phyloP scores from a whole-genome alignment of 768 basidiomycete genomes.

The Holtermanniella nyarrowii region DNA sequence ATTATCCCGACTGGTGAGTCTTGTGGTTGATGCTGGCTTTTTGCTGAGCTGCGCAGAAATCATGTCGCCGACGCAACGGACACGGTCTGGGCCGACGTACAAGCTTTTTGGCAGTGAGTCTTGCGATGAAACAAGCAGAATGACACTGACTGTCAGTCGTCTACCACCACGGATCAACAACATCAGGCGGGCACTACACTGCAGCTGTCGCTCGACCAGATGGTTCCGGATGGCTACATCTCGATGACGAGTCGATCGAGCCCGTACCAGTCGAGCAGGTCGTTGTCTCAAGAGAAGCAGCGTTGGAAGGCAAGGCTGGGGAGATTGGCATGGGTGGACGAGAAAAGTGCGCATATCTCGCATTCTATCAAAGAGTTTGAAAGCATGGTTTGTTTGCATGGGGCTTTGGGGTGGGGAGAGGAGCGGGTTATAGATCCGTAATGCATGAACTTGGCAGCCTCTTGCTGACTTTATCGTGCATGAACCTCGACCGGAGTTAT shows the following conservation, averaged over 20 bases:
- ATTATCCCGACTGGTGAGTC: constrained; percentile 59
- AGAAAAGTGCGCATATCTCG: constrained; percentile 72
- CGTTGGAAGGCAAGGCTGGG: constrained; percentile 42
- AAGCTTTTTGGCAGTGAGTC: constrained; percentile 70
- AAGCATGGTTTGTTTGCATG: too few relatives aligned
- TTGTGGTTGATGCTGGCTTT: not conserved
- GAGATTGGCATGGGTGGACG: constrained; percentile 43
- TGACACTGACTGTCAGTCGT: constrained; percentile 51
- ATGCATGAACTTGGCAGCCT: too few relatives aligned
- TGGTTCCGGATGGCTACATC: constrained; percentile 70
- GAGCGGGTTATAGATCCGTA: too few relatives aligned
- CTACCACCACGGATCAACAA: constrained; percentile 86
- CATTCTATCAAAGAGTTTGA: constrained; percentile 64
- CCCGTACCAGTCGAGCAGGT: constrained; percentile 50
- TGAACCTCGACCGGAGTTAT: too few relatives aligned
- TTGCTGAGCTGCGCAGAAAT: constrained; percentile 45
- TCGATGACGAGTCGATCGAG: constrained; percentile 83
- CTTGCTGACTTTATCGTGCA: too few relatives aligned
- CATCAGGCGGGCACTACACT: constrained; percentile 91
- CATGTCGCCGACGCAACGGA: constrained; percentile 49
- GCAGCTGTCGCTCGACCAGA: constrained; percentile 69
- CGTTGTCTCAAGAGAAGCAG: constrained; percentile 56
- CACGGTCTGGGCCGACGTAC: constrained; percentile 51
- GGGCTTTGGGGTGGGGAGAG: too few relatives aligned
- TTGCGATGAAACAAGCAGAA: too few relatives aligned